Conservation (phyloP, 1,284 basidiomycete genomes). For the Heterobasidion annosum region DNA sequence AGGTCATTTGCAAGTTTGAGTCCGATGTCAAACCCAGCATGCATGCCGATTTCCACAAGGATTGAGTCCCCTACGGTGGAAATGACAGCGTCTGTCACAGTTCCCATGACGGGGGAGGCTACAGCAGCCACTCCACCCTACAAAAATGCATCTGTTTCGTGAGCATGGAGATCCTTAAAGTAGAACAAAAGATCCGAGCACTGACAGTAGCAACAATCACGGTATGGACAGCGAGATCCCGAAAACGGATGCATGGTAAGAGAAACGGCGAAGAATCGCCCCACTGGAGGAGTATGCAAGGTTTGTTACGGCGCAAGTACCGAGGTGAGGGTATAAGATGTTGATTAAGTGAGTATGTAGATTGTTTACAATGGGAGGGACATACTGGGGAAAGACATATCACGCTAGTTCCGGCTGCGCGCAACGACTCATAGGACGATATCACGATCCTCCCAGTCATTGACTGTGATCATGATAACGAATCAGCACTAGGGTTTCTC, state of each 20-base stretch:
- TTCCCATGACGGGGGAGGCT: constrained; percentile 45
- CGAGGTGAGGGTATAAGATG: neutral
- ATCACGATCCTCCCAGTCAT: constrained; percentile 60
- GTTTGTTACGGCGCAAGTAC: neutral
- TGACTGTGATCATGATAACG: constrained; percentile 26
- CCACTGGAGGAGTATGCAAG: constrained; percentile 29
- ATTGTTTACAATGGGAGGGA: constrained; percentile 7
- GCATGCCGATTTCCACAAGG: constrained; percentile 44
- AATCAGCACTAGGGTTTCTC: neutral
- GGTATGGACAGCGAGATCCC: constrained; percentile 52
- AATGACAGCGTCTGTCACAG: constrained; percentile 40
- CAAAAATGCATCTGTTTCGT: neutral
- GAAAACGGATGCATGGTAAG: constrained; percentile 57
- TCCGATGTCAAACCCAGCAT: constrained; percentile 43
- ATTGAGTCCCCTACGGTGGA: constrained; percentile 46
- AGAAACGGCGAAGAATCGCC: constrained; percentile 55
- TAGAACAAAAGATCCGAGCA: constrained; percentile 1
- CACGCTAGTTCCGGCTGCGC: constrained; percentile 50
- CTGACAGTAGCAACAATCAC: constrained; percentile 52
- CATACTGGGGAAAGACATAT: constrained; percentile 54
- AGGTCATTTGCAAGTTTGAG: constrained; percentile 45
- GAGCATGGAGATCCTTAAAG: neutral
- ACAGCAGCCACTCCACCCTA: constrained; percentile 53
- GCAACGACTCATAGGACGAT: constrained; percentile 53
- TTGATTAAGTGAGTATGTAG: neutral